Percentiles rank a stretch among this genome's conserved stretches.
phyloP scores from a whole-genome alignment of 2,329 filamentous ascomycete genomes.

The Pseudocercospora pini-densiflorae region DNA sequence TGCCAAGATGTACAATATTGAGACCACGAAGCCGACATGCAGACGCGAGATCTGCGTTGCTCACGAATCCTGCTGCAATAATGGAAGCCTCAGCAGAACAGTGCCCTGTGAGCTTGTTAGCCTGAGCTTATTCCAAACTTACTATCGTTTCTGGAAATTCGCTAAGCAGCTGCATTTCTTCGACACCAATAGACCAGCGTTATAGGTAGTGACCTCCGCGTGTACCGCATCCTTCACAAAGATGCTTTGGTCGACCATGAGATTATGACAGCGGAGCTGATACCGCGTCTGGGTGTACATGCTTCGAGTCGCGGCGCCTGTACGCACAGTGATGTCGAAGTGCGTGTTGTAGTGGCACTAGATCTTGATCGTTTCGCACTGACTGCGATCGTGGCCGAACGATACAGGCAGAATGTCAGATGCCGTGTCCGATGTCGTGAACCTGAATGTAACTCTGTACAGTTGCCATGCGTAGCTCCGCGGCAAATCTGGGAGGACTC shows the following conservation, averaged over 20 bases:
- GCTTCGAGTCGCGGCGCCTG: neutral
- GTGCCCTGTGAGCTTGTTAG: neutral
- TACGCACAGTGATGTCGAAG: neutral
- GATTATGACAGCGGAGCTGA: neutral
- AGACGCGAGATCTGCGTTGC: neutral
- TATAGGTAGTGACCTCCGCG: neutral
- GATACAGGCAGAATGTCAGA: neutral
- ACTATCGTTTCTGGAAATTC: neutral
- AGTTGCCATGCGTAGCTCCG: neutral
- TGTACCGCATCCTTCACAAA: neutral
- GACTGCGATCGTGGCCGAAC: neutral
- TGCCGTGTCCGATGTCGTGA: neutral
- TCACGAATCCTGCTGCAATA: neutral
- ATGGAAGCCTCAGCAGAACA: neutral
- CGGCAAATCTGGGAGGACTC: neutral
- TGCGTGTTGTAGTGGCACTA: neutral
- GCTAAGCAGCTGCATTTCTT: neutral
- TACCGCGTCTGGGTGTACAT: neutral
- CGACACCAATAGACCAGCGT: neutral
- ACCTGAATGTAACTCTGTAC: neutral
- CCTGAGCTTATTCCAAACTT: neutral
- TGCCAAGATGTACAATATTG: neutral
- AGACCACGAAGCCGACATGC: neutral
- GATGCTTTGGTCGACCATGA: neutral
- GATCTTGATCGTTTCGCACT: neutral